These are phyloP conservation scores for Myotisia sp. DNA, from an alignment of 2,329 filamentous ascomycete species.

Conservation along the genomic window DNA sequence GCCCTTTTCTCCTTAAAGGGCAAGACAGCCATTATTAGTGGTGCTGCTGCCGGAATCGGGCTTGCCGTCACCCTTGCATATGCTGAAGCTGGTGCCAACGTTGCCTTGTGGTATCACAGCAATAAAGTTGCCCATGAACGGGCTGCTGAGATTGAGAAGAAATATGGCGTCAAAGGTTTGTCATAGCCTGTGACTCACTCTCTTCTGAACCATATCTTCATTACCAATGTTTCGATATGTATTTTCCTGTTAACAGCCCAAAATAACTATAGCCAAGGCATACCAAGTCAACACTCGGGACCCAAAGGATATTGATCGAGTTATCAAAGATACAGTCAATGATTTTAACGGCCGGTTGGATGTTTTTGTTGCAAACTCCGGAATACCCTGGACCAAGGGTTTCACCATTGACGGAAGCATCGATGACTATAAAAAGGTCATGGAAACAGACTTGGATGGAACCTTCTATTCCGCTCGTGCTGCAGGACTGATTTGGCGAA, in stretches of 20 bases:
- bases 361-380: constrained; percentile 55
- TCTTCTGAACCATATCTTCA: too few species aligned
- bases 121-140: constrained; percentile 48
- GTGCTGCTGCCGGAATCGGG: constrained; percentile 47
- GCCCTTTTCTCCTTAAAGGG: too few species aligned
- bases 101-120: constrained; percentile 54
- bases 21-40: constrained; percentile 35
- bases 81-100: constrained; percentile 49
- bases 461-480: constrained; percentile 76
- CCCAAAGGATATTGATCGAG: constrained; percentile 42
- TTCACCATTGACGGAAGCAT: constrained; percentile 56
- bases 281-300: constrained; percentile 51
- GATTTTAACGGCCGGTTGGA: constrained; percentile 58
- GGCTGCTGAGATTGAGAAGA: constrained; percentile 47
- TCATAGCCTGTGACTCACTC: too few species aligned
- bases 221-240: too few species aligned
- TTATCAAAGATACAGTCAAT: constrained; percentile 43
- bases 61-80: constrained; percentile 52
- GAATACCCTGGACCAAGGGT: constrained; percentile 53
- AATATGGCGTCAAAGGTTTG: constrained; percentile 51
- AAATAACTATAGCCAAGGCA: too few species aligned
- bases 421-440: constrained; percentile 60
- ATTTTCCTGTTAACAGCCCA: too few species aligned
- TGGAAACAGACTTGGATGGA: constrained; percentile 77
- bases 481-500: constrained; percentile 68